A percentile compares a stretch with the other conserved stretches of the same genome.
These are phyloP conservation scores for Chrysoporthe puriensis DNA, from an alignment of 2,329 filamentous ascomycete genomes.

Conservation along the genomic window DNA sequence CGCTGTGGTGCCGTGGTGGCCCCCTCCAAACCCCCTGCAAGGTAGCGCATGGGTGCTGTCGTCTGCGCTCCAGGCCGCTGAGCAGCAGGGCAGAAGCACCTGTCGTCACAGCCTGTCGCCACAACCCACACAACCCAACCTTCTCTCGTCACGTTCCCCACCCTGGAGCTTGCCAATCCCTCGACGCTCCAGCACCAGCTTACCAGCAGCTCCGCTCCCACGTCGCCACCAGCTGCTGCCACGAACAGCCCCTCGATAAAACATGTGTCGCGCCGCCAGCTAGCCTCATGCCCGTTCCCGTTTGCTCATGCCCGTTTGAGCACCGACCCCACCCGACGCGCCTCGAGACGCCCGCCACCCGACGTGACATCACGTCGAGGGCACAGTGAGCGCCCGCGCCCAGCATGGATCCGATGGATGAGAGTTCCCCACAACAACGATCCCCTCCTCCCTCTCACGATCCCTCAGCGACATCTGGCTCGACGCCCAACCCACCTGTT, in stretches of 20 bases:
- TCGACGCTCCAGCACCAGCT: too few relatives aligned
- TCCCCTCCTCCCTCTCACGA: conserved; percentile 9
- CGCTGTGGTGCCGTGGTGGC: too few relatives aligned
- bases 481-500: conserved; percentile 16
- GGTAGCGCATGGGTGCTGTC: too few relatives aligned
- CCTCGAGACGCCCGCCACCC: neutral
- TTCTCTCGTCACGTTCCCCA: too few relatives aligned
- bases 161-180: too few relatives aligned
- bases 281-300: neutral
- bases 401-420: conserved; percentile 30
- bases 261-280: neutral
- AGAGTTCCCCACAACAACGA: conserved; percentile 23
- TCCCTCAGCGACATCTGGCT: conserved; percentile 15
- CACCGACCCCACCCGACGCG: neutral
- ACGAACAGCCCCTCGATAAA: neutral
- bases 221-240: neutral
- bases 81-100: too few relatives aligned
- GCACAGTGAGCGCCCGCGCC: conserved; percentile 16
- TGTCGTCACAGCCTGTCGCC: too few relatives aligned
- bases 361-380: conserved; percentile 18
- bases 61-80: too few relatives aligned
- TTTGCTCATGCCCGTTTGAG: too few relatives aligned
- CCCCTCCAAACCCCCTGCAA: too few relatives aligned
- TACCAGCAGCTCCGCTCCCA: too few relatives aligned
- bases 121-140: too few relatives aligned